Base-by-base conservation (phyloP, 495 filamentous ascomycete species). In the Beverwykella pulmonaria region DNA sequence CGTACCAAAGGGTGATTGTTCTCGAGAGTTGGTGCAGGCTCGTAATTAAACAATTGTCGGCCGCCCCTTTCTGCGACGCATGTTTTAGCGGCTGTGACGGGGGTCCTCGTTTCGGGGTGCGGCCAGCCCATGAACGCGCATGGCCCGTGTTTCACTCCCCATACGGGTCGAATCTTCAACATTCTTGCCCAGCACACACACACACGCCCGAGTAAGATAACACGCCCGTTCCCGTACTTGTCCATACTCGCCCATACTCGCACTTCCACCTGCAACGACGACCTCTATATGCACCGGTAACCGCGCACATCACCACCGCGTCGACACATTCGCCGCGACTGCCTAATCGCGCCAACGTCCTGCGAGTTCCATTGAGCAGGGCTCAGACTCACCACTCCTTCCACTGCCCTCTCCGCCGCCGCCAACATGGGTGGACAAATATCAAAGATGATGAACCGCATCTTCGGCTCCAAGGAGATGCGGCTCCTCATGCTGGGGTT, bases 401-500 rank as follows among this genome's bases (percentile, higher is more conserved):
- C 32, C 32, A 2, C 39, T 9, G 3, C 2, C 15, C 15, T 9
- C 39, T 2, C 3, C 39, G 39, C 39, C 17, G 39, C 39, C 39
- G 62, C 34, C 62, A 69, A 19, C 27, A 95, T 95, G 91, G 91
- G 91, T 74, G 90, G 83, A 65, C 82, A 84, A 76, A 84, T 93
- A 70, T 92, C 89, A 62, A 95, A 93, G 80, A 89, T 93, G 80
- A 90, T 96, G 88, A 87, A 86, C 79, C 97, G 95, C 87, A 92
- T 98, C 77, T 97, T 98, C 79, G 95, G 94, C 79, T 94, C 93
- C 54, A 95, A 96, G 81, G 95, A 98, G 79, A 97, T 98, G 90
- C 89, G 94, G 68, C 86, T 98, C 77, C 81, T 98, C 71, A 98
- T 98, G 94, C 83, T 98, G 75, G 94, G 94, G 59, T 85, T 98